Evolutionary conservation across 2,329 filamentous ascomycete species (phyloP), one percentile per base, ranked within the genome.

Genomic region (Zasmidium angulare): DNA sequence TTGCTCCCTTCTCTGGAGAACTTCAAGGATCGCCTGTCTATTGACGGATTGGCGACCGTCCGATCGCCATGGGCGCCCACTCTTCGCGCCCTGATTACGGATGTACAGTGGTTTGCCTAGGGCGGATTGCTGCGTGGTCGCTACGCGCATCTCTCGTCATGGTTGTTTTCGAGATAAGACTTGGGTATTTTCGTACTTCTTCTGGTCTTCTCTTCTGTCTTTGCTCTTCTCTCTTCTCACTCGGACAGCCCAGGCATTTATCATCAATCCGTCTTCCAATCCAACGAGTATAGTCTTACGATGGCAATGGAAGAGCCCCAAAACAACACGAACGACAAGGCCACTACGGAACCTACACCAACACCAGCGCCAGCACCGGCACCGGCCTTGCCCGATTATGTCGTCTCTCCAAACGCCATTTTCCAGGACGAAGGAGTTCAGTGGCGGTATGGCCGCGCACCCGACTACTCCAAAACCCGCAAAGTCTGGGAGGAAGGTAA

Each of bases 401-500:
- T 86, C 55, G 77, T 81, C 19, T 80, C 84, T 63, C 80, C 83
- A 0, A 81, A 87, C 69, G 84, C 84, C 22, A 82, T 86, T 49
- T 76, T 86, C 53, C 78, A 79, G 53, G 83, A 86, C 63, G 66
- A 70, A 50, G 72, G 79, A 11, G 82, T 81, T 11, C 76, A 79
- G 56, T 89, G 86, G 86, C 77, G 86, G 49, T 83, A 87, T 72
- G 84, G 84, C 10, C 74, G 74, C 55, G 78, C 83, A 46, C 86
- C 86, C 1, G 85, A 89, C 69, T 89, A 89, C 71, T 79, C 78
- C 40, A 86, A 86, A 69, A 89, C 86, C 1, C 78, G 86, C 40
- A 79, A 81, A 58, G 78, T 85, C 47, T 89, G 80, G 70, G 75
- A 77, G 63, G 77, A 86, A 67, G 84, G 86, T 88, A 72, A 73